Evolutionary conservation across 2,329 filamentous ascomycete species (phyloP).

Genomic region (Domatiomyces catenatus): DNA sequence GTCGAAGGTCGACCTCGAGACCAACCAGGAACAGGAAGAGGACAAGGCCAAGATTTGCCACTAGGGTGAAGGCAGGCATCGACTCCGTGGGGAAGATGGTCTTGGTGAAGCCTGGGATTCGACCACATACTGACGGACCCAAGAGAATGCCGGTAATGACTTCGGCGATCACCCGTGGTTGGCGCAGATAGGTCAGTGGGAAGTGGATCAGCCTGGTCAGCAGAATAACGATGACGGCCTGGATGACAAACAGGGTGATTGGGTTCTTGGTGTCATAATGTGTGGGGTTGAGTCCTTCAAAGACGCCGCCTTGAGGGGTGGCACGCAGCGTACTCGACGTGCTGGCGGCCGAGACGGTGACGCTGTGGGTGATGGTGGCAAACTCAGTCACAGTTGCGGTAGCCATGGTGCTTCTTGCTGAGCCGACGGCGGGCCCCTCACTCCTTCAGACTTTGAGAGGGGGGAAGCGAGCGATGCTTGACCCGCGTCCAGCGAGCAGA

Average conservation of each 20-base stretch:
- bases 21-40: constrained; percentile 80
- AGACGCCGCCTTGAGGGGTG: constrained; percentile 49
- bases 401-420: constrained; percentile 7
- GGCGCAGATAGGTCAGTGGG: constrained; percentile 59
- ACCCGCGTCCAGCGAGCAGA: no score
- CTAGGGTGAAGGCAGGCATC: constrained; percentile 59
- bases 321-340: constrained; percentile 22
- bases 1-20: constrained; percentile 68
- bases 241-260: constrained; percentile 59
- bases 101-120: constrained; percentile 60
- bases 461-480: no score
- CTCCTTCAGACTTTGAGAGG: no score
- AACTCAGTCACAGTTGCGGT: constrained; percentile 13
- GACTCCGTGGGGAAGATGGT: constrained; percentile 64
- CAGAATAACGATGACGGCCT: constrained; percentile 59
- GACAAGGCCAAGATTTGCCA: constrained; percentile 69
- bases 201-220: constrained; percentile 61
- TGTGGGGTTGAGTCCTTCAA: constrained; percentile 56
- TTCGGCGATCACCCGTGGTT: constrained; percentile 71
- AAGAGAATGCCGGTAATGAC: constrained; percentile 73
- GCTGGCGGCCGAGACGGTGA: constrained; percentile 10
- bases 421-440: background rate
- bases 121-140: constrained; percentile 75
- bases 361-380: constrained; percentile 11
- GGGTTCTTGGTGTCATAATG: constrained; percentile 55